A percentile compares a stretch with the other conserved stretches of the same genome.
Evolutionary conservation across 2,329 filamentous ascomycete genomes (phyloP).

Genomic region (Ophiostoma australiae): DNA sequence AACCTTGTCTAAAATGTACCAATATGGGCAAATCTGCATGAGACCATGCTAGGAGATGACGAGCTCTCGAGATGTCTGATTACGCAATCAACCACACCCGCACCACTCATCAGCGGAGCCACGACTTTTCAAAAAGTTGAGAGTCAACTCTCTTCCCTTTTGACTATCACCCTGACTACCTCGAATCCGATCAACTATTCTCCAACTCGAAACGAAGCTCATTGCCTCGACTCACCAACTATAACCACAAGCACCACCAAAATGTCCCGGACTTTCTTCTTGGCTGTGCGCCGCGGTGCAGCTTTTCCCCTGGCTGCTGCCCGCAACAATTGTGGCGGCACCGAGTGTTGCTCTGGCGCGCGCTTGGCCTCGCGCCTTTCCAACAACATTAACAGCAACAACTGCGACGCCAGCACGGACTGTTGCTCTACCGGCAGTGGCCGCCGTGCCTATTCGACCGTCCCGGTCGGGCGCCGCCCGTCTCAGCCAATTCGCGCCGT

Average conservation of each 20-base stretch:
- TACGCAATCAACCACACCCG: not conserved
- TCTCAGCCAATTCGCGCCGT: not conserved
- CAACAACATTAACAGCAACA: not conserved
- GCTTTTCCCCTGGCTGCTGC: not conserved
- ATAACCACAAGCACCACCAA: not conserved
- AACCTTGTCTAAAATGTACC: not conserved
- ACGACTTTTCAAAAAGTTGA: not conserved
- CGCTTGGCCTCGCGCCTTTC: slow-evolving; percentile 2
- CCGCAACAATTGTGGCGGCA: slow-evolving; percentile 16
- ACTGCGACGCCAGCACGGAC: slow-evolving; percentile 15
- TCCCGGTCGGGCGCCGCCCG: not conserved
- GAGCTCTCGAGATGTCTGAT: not conserved
- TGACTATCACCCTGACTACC: not conserved
- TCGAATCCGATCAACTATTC: not conserved
- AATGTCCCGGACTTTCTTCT: slow-evolving; percentile 9
- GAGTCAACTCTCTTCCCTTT: not conserved
- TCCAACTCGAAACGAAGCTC: too few species aligned
- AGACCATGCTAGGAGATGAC: slow-evolving; percentile 2
- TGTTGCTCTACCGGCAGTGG: not conserved
- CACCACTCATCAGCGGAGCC: not conserved
- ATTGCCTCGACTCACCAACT: not conserved
- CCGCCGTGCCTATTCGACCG: not conserved
- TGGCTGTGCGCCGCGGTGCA: not conserved
- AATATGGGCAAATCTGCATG: not conserved
- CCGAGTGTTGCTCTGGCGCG: slow-evolving; percentile 12